Conservation (phyloP, 495 filamentous ascomycete species). For the Hypoxylon crocopeplum region DNA sequence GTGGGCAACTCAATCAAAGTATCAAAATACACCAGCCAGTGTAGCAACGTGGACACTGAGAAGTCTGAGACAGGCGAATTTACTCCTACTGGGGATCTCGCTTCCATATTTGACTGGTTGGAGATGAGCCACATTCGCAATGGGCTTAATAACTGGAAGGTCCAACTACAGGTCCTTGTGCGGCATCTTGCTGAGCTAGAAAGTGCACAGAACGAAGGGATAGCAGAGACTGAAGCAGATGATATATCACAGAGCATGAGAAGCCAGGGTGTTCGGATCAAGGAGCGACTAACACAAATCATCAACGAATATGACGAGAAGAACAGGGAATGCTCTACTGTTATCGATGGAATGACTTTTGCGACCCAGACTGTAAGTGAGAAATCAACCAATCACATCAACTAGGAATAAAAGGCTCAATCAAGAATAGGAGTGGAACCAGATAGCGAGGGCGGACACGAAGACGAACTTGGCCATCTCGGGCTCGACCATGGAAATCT, state of each 20-base stretch:
- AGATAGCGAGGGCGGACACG: slow-evolving; percentile 1
- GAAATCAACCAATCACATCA: no score
- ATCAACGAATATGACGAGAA: slow-evolving; percentile 7
- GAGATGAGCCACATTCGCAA: background rate
- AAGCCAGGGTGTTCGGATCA: background rate
- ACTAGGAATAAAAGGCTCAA: no score
- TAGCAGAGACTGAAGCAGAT: background rate
- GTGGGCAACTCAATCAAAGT: background rate
- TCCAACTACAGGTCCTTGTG: background rate
- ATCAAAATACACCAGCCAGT: background rate
- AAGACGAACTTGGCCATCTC: background rate
- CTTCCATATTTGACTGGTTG: background rate
- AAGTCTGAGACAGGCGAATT: background rate
- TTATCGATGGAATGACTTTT: background rate
- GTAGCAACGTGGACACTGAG: background rate
- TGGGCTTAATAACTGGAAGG: background rate
- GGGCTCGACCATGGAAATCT: background rate
- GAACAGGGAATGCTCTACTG: background rate
- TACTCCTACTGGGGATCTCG: background rate
- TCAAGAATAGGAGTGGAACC: slow-evolving; percentile 12
- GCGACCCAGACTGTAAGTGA: slow-evolving; percentile 1
- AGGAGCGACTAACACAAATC: background rate
- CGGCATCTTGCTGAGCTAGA: background rate
- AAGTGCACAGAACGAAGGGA: background rate
- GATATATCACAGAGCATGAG: background rate